phyloP scores from a whole-genome alignment of 2,329 filamentous ascomycete species.

The Talaromyces sp. region DNA sequence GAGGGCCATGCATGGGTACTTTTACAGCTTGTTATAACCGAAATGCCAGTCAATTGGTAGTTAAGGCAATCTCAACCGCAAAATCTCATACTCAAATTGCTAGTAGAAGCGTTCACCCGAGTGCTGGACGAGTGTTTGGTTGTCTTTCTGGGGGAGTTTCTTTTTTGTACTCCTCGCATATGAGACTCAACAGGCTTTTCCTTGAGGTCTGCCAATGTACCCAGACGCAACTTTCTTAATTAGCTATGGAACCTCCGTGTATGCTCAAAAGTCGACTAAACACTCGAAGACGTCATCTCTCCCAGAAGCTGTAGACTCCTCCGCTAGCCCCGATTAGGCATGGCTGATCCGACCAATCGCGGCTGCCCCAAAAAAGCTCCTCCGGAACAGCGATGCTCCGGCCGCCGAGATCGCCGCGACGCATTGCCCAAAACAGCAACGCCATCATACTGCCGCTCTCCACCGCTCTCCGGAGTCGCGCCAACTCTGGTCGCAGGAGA shows the following conservation, averaged over 20 bases:
- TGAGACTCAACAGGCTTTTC: neutral
- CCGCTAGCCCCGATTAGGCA: neutral
- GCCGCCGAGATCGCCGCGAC: neutral
- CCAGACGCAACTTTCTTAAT: neutral
- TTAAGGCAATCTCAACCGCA: constrained; percentile 1
- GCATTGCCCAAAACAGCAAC: neutral
- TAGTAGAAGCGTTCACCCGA: constrained; percentile 6
- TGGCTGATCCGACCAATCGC: constrained; percentile 3
- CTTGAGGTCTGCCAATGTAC: neutral
- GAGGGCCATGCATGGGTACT: neutral
- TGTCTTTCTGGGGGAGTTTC: neutral
- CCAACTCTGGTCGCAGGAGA: constrained; percentile 1
- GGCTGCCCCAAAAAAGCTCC: neutral
- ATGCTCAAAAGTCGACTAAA: neutral
- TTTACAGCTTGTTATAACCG: neutral
- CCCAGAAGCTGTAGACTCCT: neutral
- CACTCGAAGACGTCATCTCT: constrained; percentile 8
- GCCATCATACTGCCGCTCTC: constrained; percentile 1
- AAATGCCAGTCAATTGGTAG: neutral
- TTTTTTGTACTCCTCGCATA: neutral
- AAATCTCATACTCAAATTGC: constrained; percentile 5
- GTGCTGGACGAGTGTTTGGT: constrained; percentile 6
- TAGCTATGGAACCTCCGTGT: neutral
- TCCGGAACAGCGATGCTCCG: neutral
- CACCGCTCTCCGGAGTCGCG: constrained; percentile 11